These are phyloP conservation scores for Trifolium fragiferum DNA, from an alignment of 306 rosid genomes.

Conservation along the genomic window DNA sequence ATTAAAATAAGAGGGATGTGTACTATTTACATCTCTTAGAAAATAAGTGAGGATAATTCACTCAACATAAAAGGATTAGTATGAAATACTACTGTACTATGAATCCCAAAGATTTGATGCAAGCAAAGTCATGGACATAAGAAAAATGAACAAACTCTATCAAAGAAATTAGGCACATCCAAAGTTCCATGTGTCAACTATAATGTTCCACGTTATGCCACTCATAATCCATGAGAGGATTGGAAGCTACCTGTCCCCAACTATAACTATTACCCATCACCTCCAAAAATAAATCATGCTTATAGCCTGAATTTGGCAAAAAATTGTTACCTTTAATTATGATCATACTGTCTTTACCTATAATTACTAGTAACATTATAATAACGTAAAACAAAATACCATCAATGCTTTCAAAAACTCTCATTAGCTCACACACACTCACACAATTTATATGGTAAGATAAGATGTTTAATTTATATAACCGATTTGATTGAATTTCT, in stretches of 20 bases:
- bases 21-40: background rate
- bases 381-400: constrained; percentile 70
- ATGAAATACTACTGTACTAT: too few species aligned
- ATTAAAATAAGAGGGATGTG: background rate
- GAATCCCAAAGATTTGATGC: background rate
- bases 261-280: background rate
- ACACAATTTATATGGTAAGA: constrained; percentile 34
- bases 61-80: background rate
- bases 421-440: constrained; percentile 38
- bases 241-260: constrained; percentile 48
- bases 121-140: background rate
- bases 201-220: constrained; percentile 73
- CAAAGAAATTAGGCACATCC: constrained; percentile 42
- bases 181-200: constrained; percentile 55
- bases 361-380: constrained; percentile 59
- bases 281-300: constrained; percentile 32
- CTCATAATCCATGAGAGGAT: constrained; percentile 75
- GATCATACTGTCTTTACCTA: constrained; percentile 46
- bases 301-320: constrained; percentile 44
- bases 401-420: constrained; percentile 52
- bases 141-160: constrained; percentile 20
- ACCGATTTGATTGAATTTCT: constrained; percentile 23
- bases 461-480: constrained; percentile 32
- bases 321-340: constrained; percentile 49
- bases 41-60: background rate